Evolutionary conservation across 2,329 filamentous ascomycete genomes (phyloP), one percentile per base, ranked within the genome.

Genomic region (Phoma herbarum): DNA sequence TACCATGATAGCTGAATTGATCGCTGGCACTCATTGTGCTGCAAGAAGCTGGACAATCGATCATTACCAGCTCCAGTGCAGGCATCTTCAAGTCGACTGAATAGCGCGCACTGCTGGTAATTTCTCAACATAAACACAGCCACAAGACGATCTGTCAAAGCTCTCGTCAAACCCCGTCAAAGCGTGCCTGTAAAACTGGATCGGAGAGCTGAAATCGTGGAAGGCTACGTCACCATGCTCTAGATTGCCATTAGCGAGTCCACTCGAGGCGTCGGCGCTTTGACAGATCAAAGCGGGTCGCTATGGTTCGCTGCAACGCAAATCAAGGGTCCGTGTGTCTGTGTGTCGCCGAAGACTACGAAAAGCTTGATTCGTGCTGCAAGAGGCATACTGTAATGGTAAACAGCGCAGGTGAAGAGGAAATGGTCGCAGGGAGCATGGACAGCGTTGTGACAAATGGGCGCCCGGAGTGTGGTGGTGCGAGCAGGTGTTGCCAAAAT

Each of bases 291-390:
- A 44, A 54, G 50, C 56, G 56, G 56, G 56, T 53, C 56, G 45
- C 50, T 23, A 16, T 59, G 56, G 56, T 54, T 59, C 46, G 56
- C 56, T 59, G 56, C 56, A 59, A 18, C 28, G 50, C n/a, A 46
- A 49, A 48, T 51, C 50, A 50, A 50, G 39, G 56, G 56, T 53
- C 56, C 31, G 55, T 52, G 55, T 58, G 46, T 46, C 29, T 25
- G 31, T 11, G 14, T 43, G 50, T 53, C 56, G 50, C 49, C 44
- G 49, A 37, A 8, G 42, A 26, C 8, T 12, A 22, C 3, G 23
- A 26, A n/a, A 52, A 26, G 48, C 43, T 48, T 52, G 48, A 48
- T 52, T 46, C 35, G 7, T 47, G 48, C 22, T 41, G 35, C 31
- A 25, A 33, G 25, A 16, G 7, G 20, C n/a, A n/a, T n/a, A n/a